Percentiles rank a stretch among this genome's conserved stretches.
phyloP scores from a whole-genome alignment of 441 rosid genomes.

The Brassica balearica region DNA sequence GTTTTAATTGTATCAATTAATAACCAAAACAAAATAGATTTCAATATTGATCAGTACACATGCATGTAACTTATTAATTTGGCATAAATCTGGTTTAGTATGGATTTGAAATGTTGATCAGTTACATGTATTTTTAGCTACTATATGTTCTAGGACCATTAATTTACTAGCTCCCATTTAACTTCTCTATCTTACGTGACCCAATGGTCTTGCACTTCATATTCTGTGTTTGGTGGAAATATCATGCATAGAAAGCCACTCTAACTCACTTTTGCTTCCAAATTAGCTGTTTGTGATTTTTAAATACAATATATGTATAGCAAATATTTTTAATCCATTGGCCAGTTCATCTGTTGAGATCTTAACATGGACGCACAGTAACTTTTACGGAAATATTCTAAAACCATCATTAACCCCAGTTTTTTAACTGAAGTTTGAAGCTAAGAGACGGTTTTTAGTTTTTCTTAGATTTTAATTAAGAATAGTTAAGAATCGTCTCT shows the following conservation, averaged over 20 bases:
- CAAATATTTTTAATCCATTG: neutral
- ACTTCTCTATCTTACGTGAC: neutral
- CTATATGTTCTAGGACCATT: neutral
- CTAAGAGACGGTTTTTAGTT: no score
- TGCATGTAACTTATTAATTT: neutral
- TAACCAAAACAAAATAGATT: neutral
- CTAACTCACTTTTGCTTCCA: neutral
- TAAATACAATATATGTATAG: neutral
- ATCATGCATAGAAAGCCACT: neutral
- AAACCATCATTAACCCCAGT: no score
- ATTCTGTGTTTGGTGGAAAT: no score
- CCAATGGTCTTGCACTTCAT: no score
- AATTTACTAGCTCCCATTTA: neutral
- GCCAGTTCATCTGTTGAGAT: neutral
- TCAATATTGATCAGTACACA: neutral
- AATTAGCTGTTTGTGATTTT: neutral
- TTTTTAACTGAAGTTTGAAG: no score
- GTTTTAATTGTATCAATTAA: neutral
- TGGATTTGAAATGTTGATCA: neutral
- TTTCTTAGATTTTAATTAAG: no score
- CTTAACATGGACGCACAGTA: neutral
- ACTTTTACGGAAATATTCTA: neutral
- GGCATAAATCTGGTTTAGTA: neutral
- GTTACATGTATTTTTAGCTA: neutral
- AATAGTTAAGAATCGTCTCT: no score